Conservation (phyloP, 768 basidiomycete species). For the Boletus eberwhitei region DNA sequence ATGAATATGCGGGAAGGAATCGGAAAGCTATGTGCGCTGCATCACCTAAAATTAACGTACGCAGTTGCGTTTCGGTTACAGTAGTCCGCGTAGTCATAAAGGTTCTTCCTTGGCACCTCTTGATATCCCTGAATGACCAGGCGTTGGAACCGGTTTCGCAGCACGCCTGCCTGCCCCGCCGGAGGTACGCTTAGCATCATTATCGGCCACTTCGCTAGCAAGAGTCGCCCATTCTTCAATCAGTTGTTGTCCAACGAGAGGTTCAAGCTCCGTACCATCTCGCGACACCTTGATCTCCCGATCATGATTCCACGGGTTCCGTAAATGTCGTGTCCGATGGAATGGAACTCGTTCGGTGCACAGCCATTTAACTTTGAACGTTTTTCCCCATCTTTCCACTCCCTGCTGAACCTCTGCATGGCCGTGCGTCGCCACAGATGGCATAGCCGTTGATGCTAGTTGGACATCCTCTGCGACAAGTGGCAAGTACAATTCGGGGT, state of each 20-base stretch:
- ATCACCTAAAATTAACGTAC: background rate
- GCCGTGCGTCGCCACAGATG: background rate
- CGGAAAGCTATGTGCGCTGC: background rate
- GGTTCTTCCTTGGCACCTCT: background rate
- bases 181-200: background rate
- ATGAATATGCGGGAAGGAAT: background rate
- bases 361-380: constrained; percentile 84
- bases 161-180: background rate
- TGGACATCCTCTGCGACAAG: constrained; percentile 23
- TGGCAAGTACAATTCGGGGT: constrained; percentile 9
- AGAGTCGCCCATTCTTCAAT: constrained; percentile 65
- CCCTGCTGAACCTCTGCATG: constrained; percentile 9
- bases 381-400: constrained; percentile 60
- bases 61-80: background rate
- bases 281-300: constrained; percentile 77
- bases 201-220: constrained; percentile 13
- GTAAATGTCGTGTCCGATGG: constrained; percentile 67
- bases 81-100: background rate
- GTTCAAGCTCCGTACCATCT: constrained; percentile 92
- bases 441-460: background rate
- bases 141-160: background rate
- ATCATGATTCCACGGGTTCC: constrained; percentile 93
- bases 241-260: constrained; percentile 61
- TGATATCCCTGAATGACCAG: background rate
- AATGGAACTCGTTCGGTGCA: constrained; percentile 71